A percentile compares a stretch with the other conserved stretches of the same genome.
phyloP scores from a whole-genome alignment of 2,329 filamentous ascomycete species.

The Nannizzia gypsea region DNA sequence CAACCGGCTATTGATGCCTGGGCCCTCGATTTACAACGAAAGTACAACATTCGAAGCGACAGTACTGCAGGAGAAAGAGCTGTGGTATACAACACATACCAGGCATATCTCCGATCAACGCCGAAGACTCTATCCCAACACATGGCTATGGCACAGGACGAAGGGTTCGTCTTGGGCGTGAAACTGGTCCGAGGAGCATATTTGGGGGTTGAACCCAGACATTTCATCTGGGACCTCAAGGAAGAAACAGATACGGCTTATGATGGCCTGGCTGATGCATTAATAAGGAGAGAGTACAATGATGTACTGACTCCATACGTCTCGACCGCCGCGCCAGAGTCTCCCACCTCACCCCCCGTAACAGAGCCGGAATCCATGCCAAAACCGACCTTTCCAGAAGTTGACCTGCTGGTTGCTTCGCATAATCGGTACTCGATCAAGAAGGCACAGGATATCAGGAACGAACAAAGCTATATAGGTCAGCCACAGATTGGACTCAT shows the following conservation, averaged over 20 bases:
- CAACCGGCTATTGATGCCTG: slow-evolving; percentile 72
- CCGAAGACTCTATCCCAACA: slow-evolving; percentile 49
- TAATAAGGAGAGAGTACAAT: slow-evolving; percentile 53
- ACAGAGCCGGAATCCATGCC: neutral
- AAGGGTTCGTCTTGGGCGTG: slow-evolving; percentile 56
- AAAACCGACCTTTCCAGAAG: slow-evolving; percentile 39
- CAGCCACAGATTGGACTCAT: slow-evolving; percentile 36
- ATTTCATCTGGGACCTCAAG: slow-evolving; percentile 60
- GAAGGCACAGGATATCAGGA: slow-evolving; percentile 39
- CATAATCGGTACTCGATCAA: slow-evolving; percentile 65
- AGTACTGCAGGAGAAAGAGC: slow-evolving; percentile 33
- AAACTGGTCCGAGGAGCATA: slow-evolving; percentile 68
- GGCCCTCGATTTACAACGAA: slow-evolving; percentile 60
- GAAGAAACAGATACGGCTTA: slow-evolving; percentile 58
- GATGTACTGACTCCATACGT: slow-evolving; percentile 33
- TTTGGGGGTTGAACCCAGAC: slow-evolving; percentile 54
- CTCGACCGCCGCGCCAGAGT: slow-evolving; percentile 13
- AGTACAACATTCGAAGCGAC: slow-evolving; percentile 52
- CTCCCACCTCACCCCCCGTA: slow-evolving; percentile 21
- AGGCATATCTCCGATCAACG: slow-evolving; percentile 58
- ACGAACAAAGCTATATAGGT: slow-evolving; percentile 30
- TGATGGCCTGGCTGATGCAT: slow-evolving; percentile 54
- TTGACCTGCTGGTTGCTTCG: slow-evolving; percentile 61
- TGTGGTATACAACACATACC: slow-evolving; percentile 67
- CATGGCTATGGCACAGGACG: slow-evolving; percentile 45